These are phyloP conservation scores for Xylariales sp. DNA, from an alignment of 2,329 filamentous ascomycete species.

Conservation along the genomic window DNA sequence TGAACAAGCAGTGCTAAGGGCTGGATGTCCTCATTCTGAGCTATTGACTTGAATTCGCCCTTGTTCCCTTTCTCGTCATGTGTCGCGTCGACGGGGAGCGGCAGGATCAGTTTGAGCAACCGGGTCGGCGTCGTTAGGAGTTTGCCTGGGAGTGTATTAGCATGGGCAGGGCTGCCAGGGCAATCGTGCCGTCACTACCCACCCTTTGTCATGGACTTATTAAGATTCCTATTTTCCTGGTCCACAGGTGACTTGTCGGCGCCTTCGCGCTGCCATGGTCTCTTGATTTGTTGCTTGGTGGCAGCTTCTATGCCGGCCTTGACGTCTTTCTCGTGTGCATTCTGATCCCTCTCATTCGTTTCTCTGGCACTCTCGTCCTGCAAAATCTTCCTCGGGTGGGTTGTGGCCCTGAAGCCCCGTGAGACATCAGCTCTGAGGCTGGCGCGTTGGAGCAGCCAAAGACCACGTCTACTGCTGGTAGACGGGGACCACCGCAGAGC, in stretches of 20 bases:
- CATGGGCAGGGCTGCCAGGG: neutral
- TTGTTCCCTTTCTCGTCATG: constrained; percentile 46
- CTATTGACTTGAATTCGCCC: constrained; percentile 27
- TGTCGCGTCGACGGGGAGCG: constrained; percentile 51
- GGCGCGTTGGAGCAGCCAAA: neutral
- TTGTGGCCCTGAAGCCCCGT: constrained; percentile 16
- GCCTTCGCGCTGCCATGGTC: constrained; percentile 60
- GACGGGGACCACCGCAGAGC: neutral
- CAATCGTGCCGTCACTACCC: constrained; percentile 10
- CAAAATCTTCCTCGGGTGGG: constrained; percentile 10
- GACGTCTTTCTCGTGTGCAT: constrained; percentile 27
- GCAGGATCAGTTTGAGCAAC: constrained; percentile 67
- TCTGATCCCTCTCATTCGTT: constrained; percentile 22
- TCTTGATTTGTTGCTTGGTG: constrained; percentile 50
- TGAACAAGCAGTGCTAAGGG: constrained; percentile 82
- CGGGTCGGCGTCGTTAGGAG: constrained; percentile 66
- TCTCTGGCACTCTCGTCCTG: constrained; percentile 20
- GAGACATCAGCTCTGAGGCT: neutral
- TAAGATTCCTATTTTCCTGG: constrained; percentile 35
- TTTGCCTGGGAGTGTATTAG: constrained; percentile 46
- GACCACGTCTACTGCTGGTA: neutral
- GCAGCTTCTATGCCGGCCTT: constrained; percentile 29
- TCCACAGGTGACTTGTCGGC: constrained; percentile 53
- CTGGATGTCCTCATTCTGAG: constrained; percentile 67
- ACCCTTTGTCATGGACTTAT: constrained; percentile 60